Base-by-base conservation (phyloP, 192 early-diverging fungal genomes). In the Backusella australiensis region DNA sequence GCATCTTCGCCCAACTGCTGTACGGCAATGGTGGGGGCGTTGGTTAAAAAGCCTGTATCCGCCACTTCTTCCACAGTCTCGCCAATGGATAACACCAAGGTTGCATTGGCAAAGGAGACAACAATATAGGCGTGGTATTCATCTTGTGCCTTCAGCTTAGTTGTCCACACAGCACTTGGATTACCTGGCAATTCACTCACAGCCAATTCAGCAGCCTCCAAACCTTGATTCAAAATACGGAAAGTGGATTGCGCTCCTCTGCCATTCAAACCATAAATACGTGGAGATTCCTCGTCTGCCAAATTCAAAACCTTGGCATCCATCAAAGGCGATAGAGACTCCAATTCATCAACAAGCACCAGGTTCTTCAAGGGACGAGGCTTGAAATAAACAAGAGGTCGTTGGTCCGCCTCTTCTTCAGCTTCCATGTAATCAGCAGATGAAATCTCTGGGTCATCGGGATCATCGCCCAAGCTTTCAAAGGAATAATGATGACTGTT, bases 41-140 rank as follows among this genome's bases (percentile, higher is more conserved):
- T 86, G 56, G 90, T 87, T 35, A 95, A 76, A 77, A 99, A 93
- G n/a, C 95, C 96, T 1, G 95, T 93, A 83, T 96, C 96, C 0
- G 92, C 90, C 1, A 96, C 93, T 81, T 98, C 97, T 73, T 95
- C 91, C 1, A 98, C 95, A 6, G 93, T 96, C 71, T 96, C 96
- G 1, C 94, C 97, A 79, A 97, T 96, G 1, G 91, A 90, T 46
- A 99, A 85, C 14, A 97, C 96, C 39, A 99, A 82, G 9, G 97
- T 99, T 7, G 95, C 94, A 78, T 96, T 94, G 6, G 90, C 86
- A 80, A 99, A 98, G 0, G 95, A 94, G 0, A 98, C 96, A 21
- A 97, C 90, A 73, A 99, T 98, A 72, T 93, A 95, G 1, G 93
- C 88, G 70, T 97, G 95, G 74, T 76, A 87, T 67, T 87, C 84